These are phyloP conservation scores for Acephala macrosclerotiorum DNA, from an alignment of 2,329 filamentous ascomycete genomes.

Conservation along the genomic window DNA sequence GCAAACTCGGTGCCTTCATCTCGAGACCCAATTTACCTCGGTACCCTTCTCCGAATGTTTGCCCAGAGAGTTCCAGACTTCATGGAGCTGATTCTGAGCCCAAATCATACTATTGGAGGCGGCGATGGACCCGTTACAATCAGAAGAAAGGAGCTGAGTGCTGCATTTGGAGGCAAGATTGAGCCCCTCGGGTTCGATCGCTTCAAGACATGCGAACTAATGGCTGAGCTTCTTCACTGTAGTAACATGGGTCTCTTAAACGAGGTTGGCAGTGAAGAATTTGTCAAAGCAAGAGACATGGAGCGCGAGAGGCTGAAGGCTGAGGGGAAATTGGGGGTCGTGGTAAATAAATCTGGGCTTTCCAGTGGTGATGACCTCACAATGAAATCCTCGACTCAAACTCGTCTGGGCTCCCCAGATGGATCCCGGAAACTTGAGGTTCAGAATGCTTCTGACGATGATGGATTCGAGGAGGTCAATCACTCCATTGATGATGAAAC, in stretches of 20 bases:
- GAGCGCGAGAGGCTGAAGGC: slow-evolving; percentile 82
- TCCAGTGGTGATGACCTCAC: slow-evolving; percentile 66
- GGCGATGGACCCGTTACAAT: slow-evolving; percentile 64
- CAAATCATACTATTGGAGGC: slow-evolving; percentile 63
- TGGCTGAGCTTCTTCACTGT: slow-evolving; percentile 96
- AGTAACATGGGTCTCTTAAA: slow-evolving; percentile 98
- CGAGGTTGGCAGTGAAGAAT: slow-evolving; percentile 86
- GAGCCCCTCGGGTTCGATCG: slow-evolving; percentile 96
- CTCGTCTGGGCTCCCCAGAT: slow-evolving; percentile 60
- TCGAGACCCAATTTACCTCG: slow-evolving; percentile 94
- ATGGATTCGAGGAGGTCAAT: slow-evolving; percentile 91
- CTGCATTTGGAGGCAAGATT: slow-evolving; percentile 89
- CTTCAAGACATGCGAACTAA: slow-evolving; percentile 98
- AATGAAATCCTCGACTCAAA: slow-evolving; percentile 61
- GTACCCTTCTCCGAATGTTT: slow-evolving; percentile 87
- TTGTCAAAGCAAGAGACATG: slow-evolving; percentile 79
- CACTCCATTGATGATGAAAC: slow-evolving; percentile 74
- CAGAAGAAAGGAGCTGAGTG: slow-evolving; percentile 77
- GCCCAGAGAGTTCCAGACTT: slow-evolving; percentile 92
- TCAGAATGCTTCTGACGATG: slow-evolving; percentile 83
- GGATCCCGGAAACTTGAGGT: slow-evolving; percentile 76
- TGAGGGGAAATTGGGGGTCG: slow-evolving; percentile 72
- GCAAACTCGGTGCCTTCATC: slow-evolving; percentile 81
- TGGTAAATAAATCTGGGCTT: slow-evolving; percentile 52
- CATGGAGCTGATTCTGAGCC: slow-evolving; percentile 86